A percentile compares a stretch with the other conserved stretches of the same genome.
phyloP scores from a whole-genome alignment of 768 basidiomycete species.

The Auriscalpium microsporum region DNA sequence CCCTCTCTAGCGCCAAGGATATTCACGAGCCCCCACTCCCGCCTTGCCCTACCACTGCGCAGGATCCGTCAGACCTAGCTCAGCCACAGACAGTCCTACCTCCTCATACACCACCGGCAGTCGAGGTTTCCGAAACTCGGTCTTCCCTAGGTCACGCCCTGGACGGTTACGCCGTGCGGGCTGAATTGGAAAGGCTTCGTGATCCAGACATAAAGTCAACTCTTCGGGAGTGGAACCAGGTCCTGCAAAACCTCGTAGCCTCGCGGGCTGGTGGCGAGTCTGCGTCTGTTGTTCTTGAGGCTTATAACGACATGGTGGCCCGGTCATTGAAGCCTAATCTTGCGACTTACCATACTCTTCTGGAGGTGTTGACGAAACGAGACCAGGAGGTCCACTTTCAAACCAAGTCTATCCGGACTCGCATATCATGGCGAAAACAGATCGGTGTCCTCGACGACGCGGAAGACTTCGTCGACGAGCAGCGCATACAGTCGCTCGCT shows the following conservation, averaged over 20 bases:
- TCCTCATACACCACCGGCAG: not conserved
- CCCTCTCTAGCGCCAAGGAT: conserved; percentile 16
- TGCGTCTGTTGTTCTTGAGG: conserved; percentile 47
- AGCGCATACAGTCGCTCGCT: conserved; percentile 36
- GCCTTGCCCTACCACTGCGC: not conserved
- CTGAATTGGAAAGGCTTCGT: conserved; percentile 22
- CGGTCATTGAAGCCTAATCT: conserved; percentile 53
- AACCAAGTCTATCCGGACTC: conserved; percentile 19
- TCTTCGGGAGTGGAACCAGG: conserved; percentile 52
- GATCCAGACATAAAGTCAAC: conserved; percentile 23
- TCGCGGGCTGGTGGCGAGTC: conserved; percentile 43
- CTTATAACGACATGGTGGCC: conserved; percentile 67
- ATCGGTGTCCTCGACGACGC: conserved; percentile 25
- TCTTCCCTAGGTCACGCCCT: too few species aligned
- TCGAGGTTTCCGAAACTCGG: too few species aligned
- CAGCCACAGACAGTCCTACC: conserved; percentile 21
- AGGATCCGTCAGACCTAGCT: conserved; percentile 17
- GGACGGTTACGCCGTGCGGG: conserved; percentile 12
- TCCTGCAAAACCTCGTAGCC: conserved; percentile 43
- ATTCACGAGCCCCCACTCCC: conserved; percentile 5
- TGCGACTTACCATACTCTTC: conserved; percentile 52
- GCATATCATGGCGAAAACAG: conserved; percentile 35
- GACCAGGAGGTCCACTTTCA: conserved; percentile 53
- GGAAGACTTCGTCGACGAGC: conserved; percentile 25
- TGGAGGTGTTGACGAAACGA: conserved; percentile 54